These are phyloP conservation scores for Trichoderma sp. DNA, from an alignment of 2,329 filamentous ascomycete genomes.

Conservation along the genomic window DNA sequence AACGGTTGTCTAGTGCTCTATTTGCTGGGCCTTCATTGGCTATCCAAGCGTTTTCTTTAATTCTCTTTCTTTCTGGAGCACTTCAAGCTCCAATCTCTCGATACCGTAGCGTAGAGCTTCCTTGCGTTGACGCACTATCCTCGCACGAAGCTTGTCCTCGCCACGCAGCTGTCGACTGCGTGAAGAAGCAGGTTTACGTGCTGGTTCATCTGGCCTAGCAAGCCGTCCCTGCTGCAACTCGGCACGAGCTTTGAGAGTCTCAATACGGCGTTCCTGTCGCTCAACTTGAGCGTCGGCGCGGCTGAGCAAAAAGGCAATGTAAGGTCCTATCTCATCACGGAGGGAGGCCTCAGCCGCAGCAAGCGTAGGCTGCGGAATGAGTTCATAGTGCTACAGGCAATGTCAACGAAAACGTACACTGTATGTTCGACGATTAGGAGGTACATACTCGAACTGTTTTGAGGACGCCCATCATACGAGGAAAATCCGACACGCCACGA, in stretches of 20 bases:
- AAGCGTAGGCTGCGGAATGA: constrained; percentile 83
- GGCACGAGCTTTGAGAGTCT: constrained; percentile 78
- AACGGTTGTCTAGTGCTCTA: not conserved
- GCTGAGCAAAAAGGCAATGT: constrained; percentile 75
- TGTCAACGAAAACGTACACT: constrained; percentile 11
- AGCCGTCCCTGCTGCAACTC: constrained; percentile 79
- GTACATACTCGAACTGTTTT: constrained; percentile 60
- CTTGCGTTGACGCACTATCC: constrained; percentile 75
- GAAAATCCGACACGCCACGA: constrained; percentile 61
- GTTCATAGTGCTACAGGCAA: constrained; percentile 76
- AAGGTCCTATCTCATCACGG: constrained; percentile 87
- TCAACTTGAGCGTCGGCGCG: constrained; percentile 84
- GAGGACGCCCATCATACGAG: constrained; percentile 58
- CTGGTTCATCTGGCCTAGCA: constrained; percentile 35
- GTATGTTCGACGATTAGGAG: not conserved
- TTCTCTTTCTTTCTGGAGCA: constrained; percentile 72
- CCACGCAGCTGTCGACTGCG: constrained; percentile 52
- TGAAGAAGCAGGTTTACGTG: constrained; percentile 6
- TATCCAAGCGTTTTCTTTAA: constrained; percentile 55
- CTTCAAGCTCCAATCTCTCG: constrained; percentile 82
- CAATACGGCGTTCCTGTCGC: constrained; percentile 79
- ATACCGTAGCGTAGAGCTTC: constrained; percentile 86
- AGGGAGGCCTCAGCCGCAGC: constrained; percentile 81
- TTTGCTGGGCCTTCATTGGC: constrained; percentile 32
- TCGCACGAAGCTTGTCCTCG: constrained; percentile 55